A percentile compares a stretch with the other conserved stretches of the same genome.
These are phyloP conservation scores for Solanum clarkiae DNA, from an alignment of 257 asterid genomes.

Conservation along the genomic window DNA sequence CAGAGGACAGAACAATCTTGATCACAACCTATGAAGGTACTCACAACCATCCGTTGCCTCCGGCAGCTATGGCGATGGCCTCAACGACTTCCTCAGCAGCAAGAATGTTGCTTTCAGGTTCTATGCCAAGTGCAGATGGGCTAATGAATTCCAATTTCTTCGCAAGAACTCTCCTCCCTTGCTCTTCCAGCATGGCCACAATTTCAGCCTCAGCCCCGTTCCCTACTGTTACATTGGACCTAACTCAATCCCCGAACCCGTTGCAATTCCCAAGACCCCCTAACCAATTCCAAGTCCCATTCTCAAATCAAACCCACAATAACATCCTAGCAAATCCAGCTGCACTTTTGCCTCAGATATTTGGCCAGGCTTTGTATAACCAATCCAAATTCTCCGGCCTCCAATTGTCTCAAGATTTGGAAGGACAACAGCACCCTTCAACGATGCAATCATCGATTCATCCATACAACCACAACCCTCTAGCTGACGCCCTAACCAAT, in stretches of 20 bases:
- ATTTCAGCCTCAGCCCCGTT: conserved; percentile 94
- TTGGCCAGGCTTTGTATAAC: conserved; percentile 60
- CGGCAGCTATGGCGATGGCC: conserved; percentile 97
- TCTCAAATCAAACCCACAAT: conserved; percentile 30
- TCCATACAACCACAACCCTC: conserved; percentile 30
- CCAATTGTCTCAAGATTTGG: conserved; percentile 57
- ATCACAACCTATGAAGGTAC: conserved; percentile 90
- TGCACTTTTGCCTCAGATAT: conserved; percentile 53
- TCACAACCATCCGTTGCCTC: conserved; percentile 92
- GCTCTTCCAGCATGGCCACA: conserved; percentile 84
- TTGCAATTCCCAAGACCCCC: conserved; percentile 19
- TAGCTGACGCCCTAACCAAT: conserved; percentile 52
- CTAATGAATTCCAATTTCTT: conserved; percentile 66
- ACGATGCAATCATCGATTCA: conserved; percentile 8
- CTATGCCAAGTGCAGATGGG: conserved; percentile 85
- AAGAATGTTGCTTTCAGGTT: conserved; percentile 75
- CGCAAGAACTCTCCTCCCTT: conserved; percentile 74
- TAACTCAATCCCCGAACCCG: conserved; percentile 52
- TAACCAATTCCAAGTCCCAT: conserved; percentile 49
- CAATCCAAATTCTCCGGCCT: conserved; percentile 74
- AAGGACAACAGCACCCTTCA: neutral
- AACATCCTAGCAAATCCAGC: conserved; percentile 16
- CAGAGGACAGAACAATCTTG: conserved; percentile 58
- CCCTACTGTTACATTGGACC: conserved; percentile 86
- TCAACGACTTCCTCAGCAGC: conserved; percentile 95